Conservation (phyloP, 2,329 filamentous ascomycete genomes). For the Didymosphaeria variabile region DNA sequence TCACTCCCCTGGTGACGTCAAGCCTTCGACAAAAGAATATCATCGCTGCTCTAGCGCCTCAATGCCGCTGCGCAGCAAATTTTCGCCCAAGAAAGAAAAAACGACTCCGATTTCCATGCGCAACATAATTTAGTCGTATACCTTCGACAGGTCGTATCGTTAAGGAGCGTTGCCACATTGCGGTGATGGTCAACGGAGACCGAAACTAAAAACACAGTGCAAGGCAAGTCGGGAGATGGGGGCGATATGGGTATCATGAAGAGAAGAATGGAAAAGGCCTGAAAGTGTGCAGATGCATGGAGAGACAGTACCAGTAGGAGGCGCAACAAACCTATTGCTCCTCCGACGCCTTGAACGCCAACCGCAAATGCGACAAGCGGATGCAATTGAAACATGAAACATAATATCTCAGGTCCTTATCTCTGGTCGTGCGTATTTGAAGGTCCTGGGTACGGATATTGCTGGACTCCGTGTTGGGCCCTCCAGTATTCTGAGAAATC, state of each 20-base stretch:
- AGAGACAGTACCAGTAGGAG: neutral
- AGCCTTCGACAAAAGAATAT: too few relatives aligned
- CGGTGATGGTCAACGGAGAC: neutral
- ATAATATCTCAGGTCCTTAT: too few relatives aligned
- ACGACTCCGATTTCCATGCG: too few relatives aligned
- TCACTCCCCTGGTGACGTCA: too few relatives aligned
- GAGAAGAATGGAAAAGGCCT: neutral
- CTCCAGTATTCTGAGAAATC: slow-evolving; percentile 7
- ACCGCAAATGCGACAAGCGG: neutral
- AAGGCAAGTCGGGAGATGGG: neutral
- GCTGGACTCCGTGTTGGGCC: slow-evolving; percentile 11
- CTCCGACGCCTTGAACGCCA: neutral
- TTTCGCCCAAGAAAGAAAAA: too few relatives aligned
- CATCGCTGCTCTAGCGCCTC: too few relatives aligned
- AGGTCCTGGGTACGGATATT: neutral
- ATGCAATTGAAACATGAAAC: neutral
- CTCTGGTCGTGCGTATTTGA: neutral
- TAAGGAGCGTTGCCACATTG: neutral
- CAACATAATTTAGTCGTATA: too few relatives aligned
- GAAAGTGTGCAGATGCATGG: neutral
- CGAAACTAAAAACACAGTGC: neutral
- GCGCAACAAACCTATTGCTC: neutral
- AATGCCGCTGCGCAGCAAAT: too few relatives aligned
- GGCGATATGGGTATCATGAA: neutral
- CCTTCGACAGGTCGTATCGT: too few relatives aligned